These are phyloP conservation scores for Anisodus acutangulus DNA, from an alignment of 257 asterid genomes.

Conservation along the genomic window DNA sequence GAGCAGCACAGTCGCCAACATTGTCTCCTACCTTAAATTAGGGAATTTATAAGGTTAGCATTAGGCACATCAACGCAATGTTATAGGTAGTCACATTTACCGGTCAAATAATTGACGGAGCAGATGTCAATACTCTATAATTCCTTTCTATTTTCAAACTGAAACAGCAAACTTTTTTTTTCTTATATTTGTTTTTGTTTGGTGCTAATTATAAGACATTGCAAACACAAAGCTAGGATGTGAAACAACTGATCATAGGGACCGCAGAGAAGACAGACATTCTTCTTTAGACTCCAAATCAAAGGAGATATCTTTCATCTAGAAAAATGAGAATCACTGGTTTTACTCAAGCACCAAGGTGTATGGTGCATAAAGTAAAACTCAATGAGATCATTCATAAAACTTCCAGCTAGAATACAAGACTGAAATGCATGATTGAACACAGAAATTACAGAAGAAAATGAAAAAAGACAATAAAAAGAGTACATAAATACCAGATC, in stretches of 20 bases:
- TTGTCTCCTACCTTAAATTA: constrained; percentile 91
- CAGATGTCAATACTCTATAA: background rate
- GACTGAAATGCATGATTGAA: constrained; percentile 9
- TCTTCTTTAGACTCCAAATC: background rate
- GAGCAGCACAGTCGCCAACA: constrained; percentile 99
- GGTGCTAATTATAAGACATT: background rate
- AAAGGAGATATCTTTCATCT: constrained; percentile 11
- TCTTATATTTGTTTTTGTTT: background rate
- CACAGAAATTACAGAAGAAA: constrained; percentile 30
- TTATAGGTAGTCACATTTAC: constrained; percentile 7
- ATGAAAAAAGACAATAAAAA: constrained; percentile 21
- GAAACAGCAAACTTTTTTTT: background rate
- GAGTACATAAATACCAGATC: constrained; percentile 68
- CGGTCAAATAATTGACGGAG: background rate
- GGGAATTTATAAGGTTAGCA: constrained; percentile 36
- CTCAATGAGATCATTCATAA: background rate
- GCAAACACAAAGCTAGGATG: constrained; percentile 7
- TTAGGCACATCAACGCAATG: constrained; percentile 2
- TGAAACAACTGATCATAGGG: background rate
- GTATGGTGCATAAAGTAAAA: background rate
- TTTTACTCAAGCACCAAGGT: constrained; percentile 24
- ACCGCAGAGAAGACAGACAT: background rate
- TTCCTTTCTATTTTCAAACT: background rate
- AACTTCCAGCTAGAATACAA: background rate
- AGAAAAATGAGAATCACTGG: background rate